Evolutionary conservation across 2,329 filamentous ascomycete genomes (phyloP).

Genomic region (Grosmannia penicillata): DNA sequence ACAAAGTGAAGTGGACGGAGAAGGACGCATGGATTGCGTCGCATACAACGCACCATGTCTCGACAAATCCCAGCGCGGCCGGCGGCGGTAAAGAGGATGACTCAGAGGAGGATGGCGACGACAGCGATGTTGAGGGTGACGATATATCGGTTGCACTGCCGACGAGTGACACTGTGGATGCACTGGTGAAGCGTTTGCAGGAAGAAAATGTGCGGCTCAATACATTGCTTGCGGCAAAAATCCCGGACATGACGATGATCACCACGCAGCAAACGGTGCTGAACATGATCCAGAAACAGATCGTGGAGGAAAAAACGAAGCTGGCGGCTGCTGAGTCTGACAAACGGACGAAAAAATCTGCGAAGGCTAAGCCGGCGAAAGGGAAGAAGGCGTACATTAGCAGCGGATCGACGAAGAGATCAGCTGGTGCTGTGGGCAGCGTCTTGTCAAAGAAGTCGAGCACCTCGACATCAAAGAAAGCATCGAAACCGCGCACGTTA

Average conservation of each 20-base stretch:
- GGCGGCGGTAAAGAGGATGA: constrained; percentile 57
- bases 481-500: constrained; percentile 42
- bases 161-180: constrained; percentile 33
- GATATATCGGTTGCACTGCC: constrained; percentile 29
- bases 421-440: constrained; percentile 7
- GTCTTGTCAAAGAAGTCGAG: constrained; percentile 18
- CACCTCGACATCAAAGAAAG: constrained; percentile 25
- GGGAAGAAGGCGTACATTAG: constrained; percentile 23
- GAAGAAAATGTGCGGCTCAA: constrained; percentile 46
- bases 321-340: constrained; percentile 37
- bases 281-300: constrained; percentile 51
- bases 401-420: constrained; percentile 10
- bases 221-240: constrained; percentile 32
- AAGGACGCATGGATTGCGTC: constrained; percentile 72
- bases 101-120: constrained; percentile 57
- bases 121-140: constrained; percentile 46
- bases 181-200: constrained; percentile 33
- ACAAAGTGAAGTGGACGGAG: constrained; percentile 59
- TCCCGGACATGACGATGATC: constrained; percentile 36
- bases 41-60: constrained; percentile 24
- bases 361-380: constrained; percentile 41
- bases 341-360: constrained; percentile 40
- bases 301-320: constrained; percentile 57
- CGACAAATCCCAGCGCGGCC: constrained; percentile 1
- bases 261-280: constrained; percentile 47